These are phyloP conservation scores for Fusarium verrucosum DNA, from an alignment of 2,329 filamentous ascomycete genomes.

Conservation along the genomic window DNA sequence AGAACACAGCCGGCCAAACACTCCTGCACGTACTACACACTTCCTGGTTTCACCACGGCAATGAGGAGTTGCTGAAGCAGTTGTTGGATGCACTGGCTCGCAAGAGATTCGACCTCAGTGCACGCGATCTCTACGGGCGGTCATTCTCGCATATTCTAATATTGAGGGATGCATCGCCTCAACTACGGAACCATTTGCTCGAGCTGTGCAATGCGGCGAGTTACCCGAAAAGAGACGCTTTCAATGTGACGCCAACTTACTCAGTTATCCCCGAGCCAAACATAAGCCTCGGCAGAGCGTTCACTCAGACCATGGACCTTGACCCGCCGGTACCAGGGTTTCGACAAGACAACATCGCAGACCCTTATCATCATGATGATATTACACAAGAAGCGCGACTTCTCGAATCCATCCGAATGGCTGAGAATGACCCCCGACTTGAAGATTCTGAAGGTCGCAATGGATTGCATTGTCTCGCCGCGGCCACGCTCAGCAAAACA, in stretches of 20 bases:
- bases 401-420: slow-evolving; percentile 35
- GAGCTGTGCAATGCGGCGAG: slow-evolving; percentile 46
- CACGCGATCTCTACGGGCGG: slow-evolving; percentile 61
- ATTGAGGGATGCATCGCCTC: slow-evolving; percentile 44
- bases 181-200: slow-evolving; percentile 43
- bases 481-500: slow-evolving; percentile 57
- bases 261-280: slow-evolving; percentile 3
- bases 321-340: slow-evolving; percentile 33
- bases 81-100: slow-evolving; percentile 40
- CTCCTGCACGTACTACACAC: slow-evolving; percentile 57
- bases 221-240: slow-evolving; percentile 59
- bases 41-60: slow-evolving; percentile 47
- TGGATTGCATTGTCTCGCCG: slow-evolving; percentile 66
- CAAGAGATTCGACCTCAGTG: slow-evolving; percentile 47
- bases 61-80: slow-evolving; percentile 36
- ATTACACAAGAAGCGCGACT: slow-evolving; percentile 35
- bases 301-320: slow-evolving; percentile 34
- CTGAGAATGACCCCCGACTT: slow-evolving; percentile 21
- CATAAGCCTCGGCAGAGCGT: slow-evolving; percentile 5
- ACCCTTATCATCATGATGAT: slow-evolving; percentile 6
- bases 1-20: slow-evolving; percentile 59
- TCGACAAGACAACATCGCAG: background rate
- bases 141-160: slow-evolving; percentile 60
- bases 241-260: slow-evolving; percentile 48
- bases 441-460: slow-evolving; percentile 60